These are phyloP conservation scores for Eucalyptus virginea DNA, from an alignment of 345 rosid genomes.

Conservation along the genomic window DNA sequence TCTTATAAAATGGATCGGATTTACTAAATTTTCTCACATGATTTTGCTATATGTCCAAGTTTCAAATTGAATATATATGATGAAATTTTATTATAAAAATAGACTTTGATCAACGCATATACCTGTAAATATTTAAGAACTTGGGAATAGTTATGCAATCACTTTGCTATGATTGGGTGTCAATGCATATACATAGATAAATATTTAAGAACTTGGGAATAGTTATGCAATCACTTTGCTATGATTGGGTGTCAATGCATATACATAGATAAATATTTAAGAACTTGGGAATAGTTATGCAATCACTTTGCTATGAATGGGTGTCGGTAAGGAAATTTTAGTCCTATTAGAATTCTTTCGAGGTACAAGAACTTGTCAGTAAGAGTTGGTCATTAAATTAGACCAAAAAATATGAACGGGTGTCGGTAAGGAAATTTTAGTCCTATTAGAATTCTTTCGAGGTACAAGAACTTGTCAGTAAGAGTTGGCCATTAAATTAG, in stretches of 20 bases:
- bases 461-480: background rate
- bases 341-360: background rate
- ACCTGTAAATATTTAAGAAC: background rate
- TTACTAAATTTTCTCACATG: background rate
- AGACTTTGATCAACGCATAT: background rate
- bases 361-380: background rate
- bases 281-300: background rate
- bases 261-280: background rate
- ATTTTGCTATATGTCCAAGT: background rate
- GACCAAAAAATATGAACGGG: background rate
- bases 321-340: background rate
- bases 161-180: background rate
- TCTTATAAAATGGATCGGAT: background rate
- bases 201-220: too few species aligned
- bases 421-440: background rate
- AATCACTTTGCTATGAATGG: background rate
- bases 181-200: too few species aligned
- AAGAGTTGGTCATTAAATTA: background rate
- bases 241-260: background rate
- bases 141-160: background rate
- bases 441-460: background rate
- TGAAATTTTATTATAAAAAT: background rate
- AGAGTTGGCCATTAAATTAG: background rate
- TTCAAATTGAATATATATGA: background rate
- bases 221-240: too few species aligned